Conservation (phyloP, 805 yeast genomes). For the Kregervanrija pseudodelftensis region DNA sequence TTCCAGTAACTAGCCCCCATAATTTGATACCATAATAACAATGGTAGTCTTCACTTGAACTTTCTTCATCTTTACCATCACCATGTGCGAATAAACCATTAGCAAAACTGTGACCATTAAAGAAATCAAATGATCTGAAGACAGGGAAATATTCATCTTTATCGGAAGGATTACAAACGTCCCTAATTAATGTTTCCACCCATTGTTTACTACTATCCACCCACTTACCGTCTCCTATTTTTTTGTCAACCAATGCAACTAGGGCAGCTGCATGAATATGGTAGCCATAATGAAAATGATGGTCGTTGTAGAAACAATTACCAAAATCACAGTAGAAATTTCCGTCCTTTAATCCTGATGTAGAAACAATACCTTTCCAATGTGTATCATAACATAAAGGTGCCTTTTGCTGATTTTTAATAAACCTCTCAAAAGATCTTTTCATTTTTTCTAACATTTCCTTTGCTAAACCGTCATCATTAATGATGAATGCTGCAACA, state of each 20-base stretch:
- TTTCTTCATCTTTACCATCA: conserved; percentile 69
- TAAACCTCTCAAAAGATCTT: conserved; percentile 61
- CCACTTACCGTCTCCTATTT: conserved; percentile 46
- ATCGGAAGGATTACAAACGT: conserved; percentile 55
- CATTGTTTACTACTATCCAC: conserved; percentile 39
- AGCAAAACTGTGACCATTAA: conserved; percentile 70
- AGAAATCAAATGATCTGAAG: conserved; percentile 64
- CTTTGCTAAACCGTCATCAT: conserved; percentile 45
- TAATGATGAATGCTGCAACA: conserved; percentile 58
- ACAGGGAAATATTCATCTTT: conserved; percentile 54
- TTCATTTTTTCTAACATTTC: conserved; percentile 52
- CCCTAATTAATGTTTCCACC: conserved; percentile 57
- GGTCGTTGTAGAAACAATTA: conserved; percentile 73
- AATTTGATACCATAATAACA: conserved; percentile 61
- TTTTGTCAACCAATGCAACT: conserved; percentile 56
- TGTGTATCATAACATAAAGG: conserved; percentile 75
- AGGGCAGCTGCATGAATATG: conserved; percentile 78
- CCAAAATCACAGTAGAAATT: conserved; percentile 50
- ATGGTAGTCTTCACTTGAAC: conserved; percentile 65
- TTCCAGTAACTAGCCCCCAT: conserved; percentile 58
- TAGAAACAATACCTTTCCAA: conserved; percentile 74
- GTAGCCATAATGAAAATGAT: conserved; percentile 84
- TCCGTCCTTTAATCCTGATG: conserved; percentile 41
- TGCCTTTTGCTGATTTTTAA: conserved; percentile 56
- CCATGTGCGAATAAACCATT: conserved; percentile 55